Percentiles rank a stretch among this genome's conserved stretches.
Conservation (phyloP, 371 early-diverging fungal species). For the Mortierella polycephala region DNA sequence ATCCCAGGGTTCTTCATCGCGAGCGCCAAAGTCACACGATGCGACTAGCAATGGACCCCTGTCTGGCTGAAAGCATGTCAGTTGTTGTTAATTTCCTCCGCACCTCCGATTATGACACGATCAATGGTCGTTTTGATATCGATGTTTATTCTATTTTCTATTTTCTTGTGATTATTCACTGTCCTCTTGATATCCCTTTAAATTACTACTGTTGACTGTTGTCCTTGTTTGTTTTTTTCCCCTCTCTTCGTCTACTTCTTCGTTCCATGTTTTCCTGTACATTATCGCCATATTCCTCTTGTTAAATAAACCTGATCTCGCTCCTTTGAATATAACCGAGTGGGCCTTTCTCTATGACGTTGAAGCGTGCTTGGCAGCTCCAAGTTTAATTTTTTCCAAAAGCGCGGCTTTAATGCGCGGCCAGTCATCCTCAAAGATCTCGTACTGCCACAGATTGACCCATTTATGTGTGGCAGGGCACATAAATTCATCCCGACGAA, state of each 20-base stretch:
- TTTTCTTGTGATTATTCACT: too few species aligned
- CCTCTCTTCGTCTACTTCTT: too few species aligned
- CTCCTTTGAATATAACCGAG: not conserved
- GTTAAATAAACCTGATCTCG: too few species aligned
- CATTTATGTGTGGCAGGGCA: slow-evolving; percentile 29
- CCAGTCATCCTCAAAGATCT: slow-evolving; percentile 52
- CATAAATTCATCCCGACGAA: slow-evolving; percentile 39
- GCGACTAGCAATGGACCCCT: not conserved
- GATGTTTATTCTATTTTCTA: not conserved
- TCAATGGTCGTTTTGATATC: too few species aligned
- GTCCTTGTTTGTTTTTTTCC: too few species aligned
- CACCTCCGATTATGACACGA: too few species aligned
- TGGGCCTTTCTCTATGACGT: not conserved
- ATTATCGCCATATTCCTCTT: too few species aligned
- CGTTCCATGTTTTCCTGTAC: too few species aligned
- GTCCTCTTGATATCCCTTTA: not conserved
- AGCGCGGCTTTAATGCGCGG: slow-evolving; percentile 35
- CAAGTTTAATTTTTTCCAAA: slow-evolving; percentile 30
- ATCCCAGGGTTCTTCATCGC: slow-evolving; percentile 1
- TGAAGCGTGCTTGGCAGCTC: slow-evolving; percentile 27
- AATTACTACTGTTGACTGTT: not conserved
- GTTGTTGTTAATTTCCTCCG: too few species aligned
- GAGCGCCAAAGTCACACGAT: not conserved
- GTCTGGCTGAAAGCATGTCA: slow-evolving; percentile 2
- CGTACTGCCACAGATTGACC: slow-evolving; percentile 31